Conservation (phyloP, 805 yeast genomes). For the Isabelozyma pseudorhagii region DNA sequence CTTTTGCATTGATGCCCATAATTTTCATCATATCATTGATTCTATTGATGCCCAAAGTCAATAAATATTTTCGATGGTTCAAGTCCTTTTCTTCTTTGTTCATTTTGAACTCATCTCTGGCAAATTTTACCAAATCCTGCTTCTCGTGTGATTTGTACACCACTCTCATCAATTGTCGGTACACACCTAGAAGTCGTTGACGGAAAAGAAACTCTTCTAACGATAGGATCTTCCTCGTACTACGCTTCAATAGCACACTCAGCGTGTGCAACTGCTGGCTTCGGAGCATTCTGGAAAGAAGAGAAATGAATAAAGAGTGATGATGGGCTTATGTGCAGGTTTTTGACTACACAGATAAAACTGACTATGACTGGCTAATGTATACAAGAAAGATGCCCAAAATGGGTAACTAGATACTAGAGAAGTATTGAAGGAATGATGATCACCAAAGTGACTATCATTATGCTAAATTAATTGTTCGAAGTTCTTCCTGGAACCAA, state of each 20-base stretch:
- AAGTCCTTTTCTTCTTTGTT: constrained; percentile 25
- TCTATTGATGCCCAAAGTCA: constrained; percentile 28
- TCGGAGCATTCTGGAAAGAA: background rate
- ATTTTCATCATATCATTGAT: constrained; percentile 23
- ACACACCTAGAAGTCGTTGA: constrained; percentile 28
- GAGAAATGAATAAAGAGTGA: background rate
- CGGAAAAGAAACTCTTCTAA: constrained; percentile 41
- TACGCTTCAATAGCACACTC: background rate
- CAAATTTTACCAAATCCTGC: constrained; percentile 27
- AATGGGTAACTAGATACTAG: background rate
- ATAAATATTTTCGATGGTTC: constrained; percentile 34
- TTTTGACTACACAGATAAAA: background rate
- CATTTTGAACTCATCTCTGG: constrained; percentile 31
- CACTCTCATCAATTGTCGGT: constrained; percentile 29
- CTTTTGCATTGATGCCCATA: constrained; percentile 13
- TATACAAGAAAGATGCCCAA: too few relatives aligned
- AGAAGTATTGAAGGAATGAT: background rate
- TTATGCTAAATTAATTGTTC: background rate
- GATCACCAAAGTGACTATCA: background rate
- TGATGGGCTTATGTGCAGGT: background rate
- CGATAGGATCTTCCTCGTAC: constrained; percentile 15
- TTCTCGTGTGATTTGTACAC: constrained; percentile 36
- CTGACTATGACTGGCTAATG: too few relatives aligned
- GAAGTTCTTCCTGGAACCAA: constrained; percentile 10
- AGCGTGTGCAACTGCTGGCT: background rate